Percentiles rank a stretch among this genome's conserved stretches.
Evolutionary conservation across 352 stramenopile species (phyloP).

Genomic region (Thalassiosira allenii): DNA sequence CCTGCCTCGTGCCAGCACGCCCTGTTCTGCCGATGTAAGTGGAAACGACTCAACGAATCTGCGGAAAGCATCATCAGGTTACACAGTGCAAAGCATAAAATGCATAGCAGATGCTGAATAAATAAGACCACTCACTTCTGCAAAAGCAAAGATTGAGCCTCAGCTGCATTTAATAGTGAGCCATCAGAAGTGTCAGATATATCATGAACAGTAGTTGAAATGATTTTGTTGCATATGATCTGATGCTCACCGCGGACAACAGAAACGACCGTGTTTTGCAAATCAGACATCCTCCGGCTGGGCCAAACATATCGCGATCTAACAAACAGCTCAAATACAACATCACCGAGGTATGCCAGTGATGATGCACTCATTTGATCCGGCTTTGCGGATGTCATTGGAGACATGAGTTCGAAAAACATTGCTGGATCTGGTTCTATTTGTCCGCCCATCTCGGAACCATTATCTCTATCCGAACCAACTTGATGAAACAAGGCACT

Average conservation of each 20-base stretch:
- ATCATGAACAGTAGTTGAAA: too few relatives aligned
- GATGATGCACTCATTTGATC: conserved; percentile 82
- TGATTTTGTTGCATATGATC: too few relatives aligned
- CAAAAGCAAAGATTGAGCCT: conserved; percentile 61
- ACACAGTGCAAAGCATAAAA: too few relatives aligned
- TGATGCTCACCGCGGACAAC: conserved; percentile 74
- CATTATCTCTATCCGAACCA: conserved; percentile 4
- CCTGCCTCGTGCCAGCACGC: conserved; percentile 72
- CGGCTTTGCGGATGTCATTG: conserved; percentile 40
- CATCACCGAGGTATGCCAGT: conserved; percentile 81
- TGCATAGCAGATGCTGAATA: too few relatives aligned
- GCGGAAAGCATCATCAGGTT: too few relatives aligned
- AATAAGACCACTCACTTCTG: conserved; percentile 47
- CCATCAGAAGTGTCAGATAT: conserved; percentile 12
- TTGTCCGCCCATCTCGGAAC: conserved; percentile 2
- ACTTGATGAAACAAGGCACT: conserved; percentile 18
- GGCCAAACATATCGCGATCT: conserved; percentile 82
- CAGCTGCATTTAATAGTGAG: conserved; percentile 32
- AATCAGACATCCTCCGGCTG: conserved; percentile 69
- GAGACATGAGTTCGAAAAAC: conserved; percentile 57
- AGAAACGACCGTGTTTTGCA: conserved; percentile 76
- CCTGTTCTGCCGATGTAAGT: conserved; percentile 68
- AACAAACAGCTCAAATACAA: conserved; percentile 83
- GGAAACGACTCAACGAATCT: conserved; percentile 64
- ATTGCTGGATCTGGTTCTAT: conserved; percentile 13